Conservation (phyloP, 345 rosid genomes). For the Brassica cretica region DNA sequence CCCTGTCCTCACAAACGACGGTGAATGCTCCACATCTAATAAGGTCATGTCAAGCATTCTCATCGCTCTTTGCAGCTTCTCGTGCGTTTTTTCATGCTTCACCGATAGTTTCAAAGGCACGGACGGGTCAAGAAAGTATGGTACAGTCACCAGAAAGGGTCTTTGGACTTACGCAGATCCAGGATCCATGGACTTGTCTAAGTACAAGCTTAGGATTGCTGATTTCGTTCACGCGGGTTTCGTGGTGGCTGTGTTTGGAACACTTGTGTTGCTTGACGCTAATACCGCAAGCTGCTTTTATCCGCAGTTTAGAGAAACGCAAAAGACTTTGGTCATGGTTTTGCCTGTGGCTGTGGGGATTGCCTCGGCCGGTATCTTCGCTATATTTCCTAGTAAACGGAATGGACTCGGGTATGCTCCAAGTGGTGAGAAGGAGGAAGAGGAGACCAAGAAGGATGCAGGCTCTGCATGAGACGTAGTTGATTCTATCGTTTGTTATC, state of each 20-base stretch:
- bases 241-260: conserved; percentile 54
- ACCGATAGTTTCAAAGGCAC: conserved; percentile 67
- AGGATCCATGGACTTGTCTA: conserved; percentile 48
- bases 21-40: conserved; percentile 53
- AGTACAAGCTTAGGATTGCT: conserved; percentile 50
- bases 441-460: conserved; percentile 28
- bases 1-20: conserved; percentile 74
- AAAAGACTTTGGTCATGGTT: conserved; percentile 57
- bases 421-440: conserved; percentile 28
- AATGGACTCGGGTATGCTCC: conserved; percentile 84
- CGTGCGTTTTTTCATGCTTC: conserved; percentile 67
- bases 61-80: conserved; percentile 59
- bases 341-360: conserved; percentile 69
- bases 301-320: conserved; percentile 50
- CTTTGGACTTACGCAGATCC: conserved; percentile 53
- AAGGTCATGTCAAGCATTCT: conserved; percentile 58
- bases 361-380: conserved; percentile 49
- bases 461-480: conserved; percentile 3
- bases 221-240: conserved; percentile 71
- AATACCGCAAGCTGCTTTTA: conserved; percentile 68
- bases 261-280: conserved; percentile 55
- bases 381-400: conserved; percentile 68
- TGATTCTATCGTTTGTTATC: background rate
- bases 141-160: conserved; percentile 59
- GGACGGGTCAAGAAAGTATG: conserved; percentile 56